phyloP scores from a whole-genome alignment of 805 yeast genomes.

The Ogataea thermomethanolica region DNA sequence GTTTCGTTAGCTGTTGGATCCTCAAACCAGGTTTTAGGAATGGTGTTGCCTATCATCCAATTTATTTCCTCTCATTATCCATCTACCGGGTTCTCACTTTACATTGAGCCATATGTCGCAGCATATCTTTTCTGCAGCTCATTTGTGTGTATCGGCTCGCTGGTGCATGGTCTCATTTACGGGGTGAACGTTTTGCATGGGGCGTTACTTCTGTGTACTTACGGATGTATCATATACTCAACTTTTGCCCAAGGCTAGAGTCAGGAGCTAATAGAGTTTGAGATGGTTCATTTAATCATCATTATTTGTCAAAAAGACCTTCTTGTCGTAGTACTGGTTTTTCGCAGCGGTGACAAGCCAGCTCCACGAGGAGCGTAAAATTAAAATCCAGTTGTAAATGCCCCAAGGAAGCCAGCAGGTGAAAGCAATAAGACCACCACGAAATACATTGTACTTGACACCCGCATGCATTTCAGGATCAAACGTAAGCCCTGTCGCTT shows the following conservation, averaged over 20 bases:
- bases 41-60: slow-evolving; percentile 19
- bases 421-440: not conserved
- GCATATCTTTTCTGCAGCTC: slow-evolving; percentile 15
- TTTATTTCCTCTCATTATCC: slow-evolving; percentile 18
- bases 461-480: too few relatives aligned
- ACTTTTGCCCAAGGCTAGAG: slow-evolving; percentile 13
- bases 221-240: slow-evolving; percentile 14
- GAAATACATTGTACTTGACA: too few relatives aligned
- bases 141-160: slow-evolving; percentile 7
- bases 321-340: slow-evolving; percentile 27
- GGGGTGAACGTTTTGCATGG: slow-evolving; percentile 15
- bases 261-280: slow-evolving; percentile 1
- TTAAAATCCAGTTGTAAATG: slow-evolving; percentile 7
- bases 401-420: slow-evolving; percentile 9
- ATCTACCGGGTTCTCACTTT: slow-evolving; percentile 14
- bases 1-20: slow-evolving; percentile 17
- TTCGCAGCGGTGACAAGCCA: slow-evolving; percentile 20
- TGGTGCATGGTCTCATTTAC: slow-evolving; percentile 13
- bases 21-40: slow-evolving; percentile 17
- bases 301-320: slow-evolving; percentile 24
- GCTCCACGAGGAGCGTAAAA: slow-evolving; percentile 5
- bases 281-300: slow-evolving; percentile 16
- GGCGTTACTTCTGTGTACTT: slow-evolving; percentile 9
- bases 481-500: too few relatives aligned
- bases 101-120: slow-evolving; percentile 17